These are phyloP conservation scores for Fomitopsis pinicola DNA, from an alignment of 1,284 basidiomycete genomes.

Conservation along the genomic window DNA sequence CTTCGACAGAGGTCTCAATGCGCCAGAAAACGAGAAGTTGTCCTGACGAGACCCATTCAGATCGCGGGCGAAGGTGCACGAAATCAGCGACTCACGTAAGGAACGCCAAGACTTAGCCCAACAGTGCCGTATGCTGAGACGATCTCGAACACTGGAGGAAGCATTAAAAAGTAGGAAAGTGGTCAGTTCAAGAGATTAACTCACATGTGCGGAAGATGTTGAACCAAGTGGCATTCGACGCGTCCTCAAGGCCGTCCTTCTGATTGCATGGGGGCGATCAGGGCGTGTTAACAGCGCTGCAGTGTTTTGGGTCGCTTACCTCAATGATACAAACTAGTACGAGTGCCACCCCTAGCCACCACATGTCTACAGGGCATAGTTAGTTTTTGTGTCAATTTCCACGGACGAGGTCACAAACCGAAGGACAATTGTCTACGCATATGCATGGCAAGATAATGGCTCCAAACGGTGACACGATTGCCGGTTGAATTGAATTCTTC, in stretches of 20 bases:
- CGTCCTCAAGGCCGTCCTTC: slow-evolving; percentile 40
- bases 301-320: slow-evolving; percentile 27
- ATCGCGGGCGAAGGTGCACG: background rate
- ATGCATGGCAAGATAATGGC: slow-evolving; percentile 76
- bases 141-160: slow-evolving; percentile 69
- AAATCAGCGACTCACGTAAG: slow-evolving; percentile 40
- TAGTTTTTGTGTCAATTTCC: background rate
- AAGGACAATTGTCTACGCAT: slow-evolving; percentile 87
- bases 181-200: slow-evolving; percentile 20
- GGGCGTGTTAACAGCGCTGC: too few relatives aligned
- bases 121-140: slow-evolving; percentile 92
- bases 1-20: slow-evolving; percentile 80
- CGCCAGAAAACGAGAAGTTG: slow-evolving; percentile 79
- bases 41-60: slow-evolving; percentile 33
- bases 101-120: slow-evolving; percentile 74
- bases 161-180: background rate
- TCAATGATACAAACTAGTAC: slow-evolving; percentile 89
- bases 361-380: slow-evolving; percentile 60
- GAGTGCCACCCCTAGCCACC: slow-evolving; percentile 80
- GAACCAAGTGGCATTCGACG: slow-evolving; percentile 59
- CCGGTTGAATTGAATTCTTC: slow-evolving; percentile 47
- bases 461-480: slow-evolving; percentile 62
- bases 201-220: slow-evolving; percentile 73
- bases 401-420: slow-evolving; percentile 38
- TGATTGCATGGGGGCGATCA: slow-evolving; percentile 4